Conservation (phyloP, 2,329 filamentous ascomycete genomes). For the Myriosclerotinia scirpicola region DNA sequence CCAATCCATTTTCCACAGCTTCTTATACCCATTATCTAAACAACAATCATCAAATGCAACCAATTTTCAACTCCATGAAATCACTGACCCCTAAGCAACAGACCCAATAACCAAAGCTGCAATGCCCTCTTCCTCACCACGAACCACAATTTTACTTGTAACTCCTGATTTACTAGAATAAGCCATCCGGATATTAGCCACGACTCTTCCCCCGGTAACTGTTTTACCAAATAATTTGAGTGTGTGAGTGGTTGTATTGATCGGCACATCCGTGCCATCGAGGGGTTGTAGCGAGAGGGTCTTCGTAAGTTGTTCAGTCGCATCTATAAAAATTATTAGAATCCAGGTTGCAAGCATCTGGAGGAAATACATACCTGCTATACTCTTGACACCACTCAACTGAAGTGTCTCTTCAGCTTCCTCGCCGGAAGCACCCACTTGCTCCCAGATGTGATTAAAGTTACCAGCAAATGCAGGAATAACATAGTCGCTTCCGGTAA, state of each 20-base stretch:
- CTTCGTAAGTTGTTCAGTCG: conserved; percentile 86
- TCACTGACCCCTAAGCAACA: conserved; percentile 53
- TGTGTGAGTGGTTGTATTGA: conserved; percentile 87
- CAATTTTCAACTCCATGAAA: conserved; percentile 35
- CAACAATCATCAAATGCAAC: conserved; percentile 34
- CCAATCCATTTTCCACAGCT: conserved; percentile 25
- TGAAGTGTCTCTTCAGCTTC: conserved; percentile 90
- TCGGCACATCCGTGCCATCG: conserved; percentile 87
- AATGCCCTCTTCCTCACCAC: conserved; percentile 90
- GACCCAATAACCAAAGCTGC: conserved; percentile 81
- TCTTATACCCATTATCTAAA: conserved; percentile 36
- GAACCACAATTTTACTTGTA: conserved; percentile 90
- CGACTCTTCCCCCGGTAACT: conserved; percentile 83
- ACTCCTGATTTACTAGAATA: conserved; percentile 90
- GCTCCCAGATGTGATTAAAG: conserved; percentile 95
- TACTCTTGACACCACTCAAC: conserved; percentile 83
- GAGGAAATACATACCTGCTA: conserved; percentile 65
- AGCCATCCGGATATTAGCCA: conserved; percentile 86
- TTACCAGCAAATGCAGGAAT: conserved; percentile 90
- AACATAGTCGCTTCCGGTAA: conserved; percentile 90
- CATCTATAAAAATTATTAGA: conserved; percentile 58
- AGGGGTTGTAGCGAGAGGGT: conserved; percentile 87
- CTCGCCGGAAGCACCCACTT: conserved; percentile 83
- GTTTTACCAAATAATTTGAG: conserved; percentile 97
- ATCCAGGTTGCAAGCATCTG: conserved; percentile 7